These are phyloP conservation scores for Brasenia schreberi DNA, from an alignment of 164 flowering plant genomes.

Conservation along the genomic window DNA sequence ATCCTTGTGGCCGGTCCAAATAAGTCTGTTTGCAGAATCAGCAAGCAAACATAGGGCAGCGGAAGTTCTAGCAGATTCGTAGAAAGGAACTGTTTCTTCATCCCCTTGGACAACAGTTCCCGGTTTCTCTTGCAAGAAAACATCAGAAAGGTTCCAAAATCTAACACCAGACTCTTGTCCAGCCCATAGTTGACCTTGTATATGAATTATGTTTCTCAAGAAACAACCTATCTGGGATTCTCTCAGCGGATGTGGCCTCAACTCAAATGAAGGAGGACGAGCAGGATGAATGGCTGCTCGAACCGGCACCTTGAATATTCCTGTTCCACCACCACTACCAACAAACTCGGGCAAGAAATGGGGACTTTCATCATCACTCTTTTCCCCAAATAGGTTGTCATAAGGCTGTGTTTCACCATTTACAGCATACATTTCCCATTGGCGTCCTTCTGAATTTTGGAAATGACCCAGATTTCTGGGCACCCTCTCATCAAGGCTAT, in stretches of 20 bases:
- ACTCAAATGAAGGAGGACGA: constrained; percentile 73
- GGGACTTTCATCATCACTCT: constrained; percentile 9
- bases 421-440: constrained; percentile 15
- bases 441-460: constrained; percentile 32
- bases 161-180: constrained; percentile 68
- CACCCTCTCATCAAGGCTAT: constrained; percentile 64
- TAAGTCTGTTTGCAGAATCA: constrained; percentile 49
- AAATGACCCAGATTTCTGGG: constrained; percentile 10
- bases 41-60: constrained; percentile 51
- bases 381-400: constrained; percentile 5
- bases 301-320: constrained; percentile 50
- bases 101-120: constrained; percentile 46
- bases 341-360: constrained; percentile 55
- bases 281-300: constrained; percentile 68
- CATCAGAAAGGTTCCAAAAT: constrained; percentile 44
- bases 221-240: constrained; percentile 79
- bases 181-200: constrained; percentile 82
- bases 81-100: constrained; percentile 73
- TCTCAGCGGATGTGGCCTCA: constrained; percentile 82
- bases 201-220: constrained; percentile 52
- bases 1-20: constrained; percentile 97
- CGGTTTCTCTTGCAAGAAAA: constrained; percentile 24
- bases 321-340: constrained; percentile 47
- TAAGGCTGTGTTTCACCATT: constrained; percentile 2
- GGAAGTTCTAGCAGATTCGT: constrained; percentile 41